Percentiles rank a stretch among this genome's conserved stretches.
These are phyloP conservation scores for Chaetoceros tenuissimus DNA, from an alignment of 108 stramenopile species.

Conservation along the genomic window DNA sequence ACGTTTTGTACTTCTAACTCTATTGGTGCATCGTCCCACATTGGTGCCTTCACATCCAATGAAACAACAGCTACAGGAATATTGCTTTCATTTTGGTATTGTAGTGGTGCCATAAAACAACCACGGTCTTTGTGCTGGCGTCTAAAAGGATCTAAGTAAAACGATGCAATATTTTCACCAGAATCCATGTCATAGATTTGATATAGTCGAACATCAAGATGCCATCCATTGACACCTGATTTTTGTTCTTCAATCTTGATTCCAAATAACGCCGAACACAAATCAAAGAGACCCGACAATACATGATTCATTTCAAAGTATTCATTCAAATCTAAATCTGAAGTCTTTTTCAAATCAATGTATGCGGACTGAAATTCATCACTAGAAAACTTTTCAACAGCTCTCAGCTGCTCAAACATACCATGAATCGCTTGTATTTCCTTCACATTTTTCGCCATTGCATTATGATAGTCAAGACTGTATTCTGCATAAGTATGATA, in stretches of 20 bases:
- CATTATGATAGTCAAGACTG: not conserved
- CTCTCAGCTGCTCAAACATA: not conserved
- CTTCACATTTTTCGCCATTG: not conserved
- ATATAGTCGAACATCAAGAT: conserved; percentile 9
- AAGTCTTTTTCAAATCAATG: not conserved
- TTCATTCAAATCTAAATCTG: not conserved
- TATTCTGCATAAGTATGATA: conserved; percentile 2
- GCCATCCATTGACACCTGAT: not conserved
- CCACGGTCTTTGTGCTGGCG: not conserved
- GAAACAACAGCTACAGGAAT: not conserved
- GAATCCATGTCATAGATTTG: not conserved
- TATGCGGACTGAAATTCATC: not conserved
- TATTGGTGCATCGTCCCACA: conserved; percentile 10
- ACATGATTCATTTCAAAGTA: conserved; percentile 6
- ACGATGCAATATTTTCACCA: not conserved
- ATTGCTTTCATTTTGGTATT: not conserved
- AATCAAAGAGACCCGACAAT: conserved; percentile 3
- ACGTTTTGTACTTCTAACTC: not conserved
- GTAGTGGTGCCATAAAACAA: not conserved
- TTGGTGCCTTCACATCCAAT: not conserved
- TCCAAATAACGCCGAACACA: conserved; percentile 6
- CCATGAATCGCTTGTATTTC: not conserved
- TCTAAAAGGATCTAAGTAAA: conserved; percentile 9
- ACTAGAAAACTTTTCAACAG: not conserved
- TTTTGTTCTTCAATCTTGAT: conserved; percentile 4